Evolutionary conservation across 2,329 filamentous ascomycete genomes (phyloP), one percentile per base, ranked within the genome.

Genomic region (Pseudogymnoascus sp.): DNA sequence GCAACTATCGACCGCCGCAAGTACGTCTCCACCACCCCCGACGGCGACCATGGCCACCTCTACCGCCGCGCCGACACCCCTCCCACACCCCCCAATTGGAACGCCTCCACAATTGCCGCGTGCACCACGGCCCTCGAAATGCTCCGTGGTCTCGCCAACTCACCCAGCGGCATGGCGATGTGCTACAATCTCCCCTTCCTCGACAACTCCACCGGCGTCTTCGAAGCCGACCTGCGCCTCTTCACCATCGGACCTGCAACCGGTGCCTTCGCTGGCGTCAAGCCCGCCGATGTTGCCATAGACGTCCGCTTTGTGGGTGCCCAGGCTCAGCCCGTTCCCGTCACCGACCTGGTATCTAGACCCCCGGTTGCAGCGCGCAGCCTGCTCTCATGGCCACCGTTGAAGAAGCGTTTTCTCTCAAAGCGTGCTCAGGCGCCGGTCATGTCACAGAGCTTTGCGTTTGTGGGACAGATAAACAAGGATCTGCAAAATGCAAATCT

Each of bases 141-240:
- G 25, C 77, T 91, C 57, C 76, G 77, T 12, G 75, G 74, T 9
- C 76, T 79, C 63, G 82, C 85, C 41, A 81, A 82, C 22, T 93
- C 92, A 66, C 88, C 88, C 4, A 87, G 88, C 8, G 90, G 90
- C 58, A 82, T 90, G 57, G 87, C 87, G 62, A 83, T 90, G 57
- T 95, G 90, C 80, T 94, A 93, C 76, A 95, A 94, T 71, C 74
- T 95, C 22, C 85, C 87, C 0, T 83, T 82, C 38, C 79, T 91
- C 62, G 81, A 93, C 74, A 83, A 82, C 67, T 73, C 73, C 4
- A 85, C 82, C 0, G 89, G 89, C 30, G 76, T 84, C 14, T 94
- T 94, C 71, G 82, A 89, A 73, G 89, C 89, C 30, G 90, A 94
- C 70, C 73, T 94, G 58, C 81, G 89, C 60, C 76, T 94, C 63